Evolutionary conservation across 75 land plant species (phyloP).

Genomic region (Isoetes taiwanensis): DNA sequence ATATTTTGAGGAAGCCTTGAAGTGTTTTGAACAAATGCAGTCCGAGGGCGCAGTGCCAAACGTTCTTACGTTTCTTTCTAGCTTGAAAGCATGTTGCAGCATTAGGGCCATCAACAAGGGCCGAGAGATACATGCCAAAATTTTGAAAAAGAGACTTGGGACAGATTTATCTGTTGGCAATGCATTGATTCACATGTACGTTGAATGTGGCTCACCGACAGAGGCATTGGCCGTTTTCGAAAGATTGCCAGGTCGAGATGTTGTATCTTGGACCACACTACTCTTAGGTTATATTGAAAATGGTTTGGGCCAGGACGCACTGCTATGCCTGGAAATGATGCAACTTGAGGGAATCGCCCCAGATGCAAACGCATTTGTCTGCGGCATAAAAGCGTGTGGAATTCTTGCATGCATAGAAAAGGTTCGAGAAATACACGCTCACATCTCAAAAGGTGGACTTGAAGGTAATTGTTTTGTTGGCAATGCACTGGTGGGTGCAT

Average conservation of each 20-base stretch:
- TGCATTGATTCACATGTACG: not conserved
- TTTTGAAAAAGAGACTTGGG: not conserved
- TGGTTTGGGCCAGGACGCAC: not conserved
- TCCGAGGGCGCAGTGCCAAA: not conserved
- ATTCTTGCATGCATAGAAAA: not conserved
- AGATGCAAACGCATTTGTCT: not conserved
- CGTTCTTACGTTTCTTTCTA: not conserved
- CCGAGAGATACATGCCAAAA: not conserved
- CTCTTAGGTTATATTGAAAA: slow-evolving; percentile 3
- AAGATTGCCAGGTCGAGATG: not conserved
- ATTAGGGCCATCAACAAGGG: not conserved
- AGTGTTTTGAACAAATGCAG: slow-evolving; percentile 4
- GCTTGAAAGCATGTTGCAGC: not conserved
- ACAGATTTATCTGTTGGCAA: slow-evolving; percentile 1
- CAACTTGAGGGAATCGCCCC: not conserved
- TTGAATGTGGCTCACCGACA: not conserved
- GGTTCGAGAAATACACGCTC: not conserved
- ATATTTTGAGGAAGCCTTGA: slow-evolving; percentile 4
- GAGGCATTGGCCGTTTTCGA: not conserved
- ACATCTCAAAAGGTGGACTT: not conserved
- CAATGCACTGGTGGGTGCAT: not conserved
- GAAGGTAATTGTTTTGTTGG: not conserved
- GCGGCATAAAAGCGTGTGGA: not conserved
- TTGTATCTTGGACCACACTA: not conserved
- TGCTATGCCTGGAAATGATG: not conserved